Evolutionary conservation across 352 stramenopile species (phyloP), one percentile per base, ranked within the genome.

Genomic region (Globisporangium rhizosaccharum): DNA sequence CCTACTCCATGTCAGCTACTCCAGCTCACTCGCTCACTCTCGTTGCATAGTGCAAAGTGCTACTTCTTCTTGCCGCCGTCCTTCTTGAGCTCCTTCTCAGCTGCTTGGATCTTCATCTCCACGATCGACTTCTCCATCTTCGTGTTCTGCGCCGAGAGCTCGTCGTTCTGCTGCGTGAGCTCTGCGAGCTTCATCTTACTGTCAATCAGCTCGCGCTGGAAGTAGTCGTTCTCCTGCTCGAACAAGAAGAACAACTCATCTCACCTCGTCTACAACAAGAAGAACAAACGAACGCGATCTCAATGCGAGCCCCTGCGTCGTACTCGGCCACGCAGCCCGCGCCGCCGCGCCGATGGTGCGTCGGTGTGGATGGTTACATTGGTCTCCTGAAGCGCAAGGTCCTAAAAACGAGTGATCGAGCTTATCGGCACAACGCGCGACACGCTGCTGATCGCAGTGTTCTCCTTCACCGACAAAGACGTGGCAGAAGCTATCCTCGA

Each of bases 161-260:
- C 78, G 57, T 93, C 83, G 63, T 88, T 87, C 51, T 72, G 72
- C 57, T 88, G 77, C 61, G 74, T 89, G 42, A 91, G 68, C 59
- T 87, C 68, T 4, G 83, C 81, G 30, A 90, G 70, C 51, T 90
- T 87, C 70, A 93, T 85, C 76, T 93, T 91, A 69, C 74, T 88
- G 58, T 89, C 76, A 45, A 93, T 89, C 52, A 93, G 66, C 52
- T 93, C 83, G 59, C 71, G 68, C 59, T 91, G 83, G 68, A 89
- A 93, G 64, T 90, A 90, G 55, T 89, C 79, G 57, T 90, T 88
- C 65, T 92, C 83, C 56, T 87, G 73, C 64, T 88, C 67, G 11
- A 92, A 70, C 51, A 23, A 23, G 23, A 23, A 23, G 23, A 23
- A 23, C 23, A 23, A 23, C 23, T 23, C 23, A 23, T 23, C 23